A percentile compares a stretch with the other conserved stretches of the same genome.
Evolutionary conservation across 441 rosid species (phyloP).

Genomic region (Pelargonium cotyledonis): DNA sequence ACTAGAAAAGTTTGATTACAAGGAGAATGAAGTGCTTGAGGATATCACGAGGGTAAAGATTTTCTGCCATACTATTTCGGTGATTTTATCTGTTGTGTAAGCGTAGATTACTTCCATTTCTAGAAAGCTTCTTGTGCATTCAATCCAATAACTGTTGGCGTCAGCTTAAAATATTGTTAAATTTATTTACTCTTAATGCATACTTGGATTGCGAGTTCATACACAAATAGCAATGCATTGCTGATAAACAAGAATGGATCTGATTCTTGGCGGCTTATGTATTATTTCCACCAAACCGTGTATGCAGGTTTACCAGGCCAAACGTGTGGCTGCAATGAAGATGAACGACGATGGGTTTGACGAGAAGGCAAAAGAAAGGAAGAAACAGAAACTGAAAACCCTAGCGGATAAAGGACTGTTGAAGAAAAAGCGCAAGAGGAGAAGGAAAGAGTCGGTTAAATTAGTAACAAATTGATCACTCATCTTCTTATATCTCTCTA

Average conservation of each 20-base stretch:
- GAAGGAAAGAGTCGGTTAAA: constrained; percentile 24
- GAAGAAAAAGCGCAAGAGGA: constrained; percentile 42
- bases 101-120: no score
- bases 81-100: neutral
- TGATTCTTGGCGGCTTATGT: neutral
- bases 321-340: constrained; percentile 77
- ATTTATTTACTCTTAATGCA: no score
- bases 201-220: no score
- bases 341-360: constrained; percentile 85
- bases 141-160: no score
- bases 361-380: constrained; percentile 64
- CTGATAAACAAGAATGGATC: neutral
- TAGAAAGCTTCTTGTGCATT: no score
- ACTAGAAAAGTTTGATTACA: constrained; percentile 53
- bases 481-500: neutral
- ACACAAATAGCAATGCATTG: neutral
- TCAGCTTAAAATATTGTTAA: neutral
- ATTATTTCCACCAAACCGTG: neutral
- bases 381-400: constrained; percentile 51
- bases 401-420: constrained; percentile 60
- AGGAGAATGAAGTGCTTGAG: constrained; percentile 66
- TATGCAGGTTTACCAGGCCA: constrained; percentile 74
- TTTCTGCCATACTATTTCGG: neutral
- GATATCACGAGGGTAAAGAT: constrained; percentile 62
- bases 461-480: neutral